Evolutionary conservation across 2,329 filamentous ascomycete genomes (phyloP).

Genomic region (Diaporthe ilicicola): DNA sequence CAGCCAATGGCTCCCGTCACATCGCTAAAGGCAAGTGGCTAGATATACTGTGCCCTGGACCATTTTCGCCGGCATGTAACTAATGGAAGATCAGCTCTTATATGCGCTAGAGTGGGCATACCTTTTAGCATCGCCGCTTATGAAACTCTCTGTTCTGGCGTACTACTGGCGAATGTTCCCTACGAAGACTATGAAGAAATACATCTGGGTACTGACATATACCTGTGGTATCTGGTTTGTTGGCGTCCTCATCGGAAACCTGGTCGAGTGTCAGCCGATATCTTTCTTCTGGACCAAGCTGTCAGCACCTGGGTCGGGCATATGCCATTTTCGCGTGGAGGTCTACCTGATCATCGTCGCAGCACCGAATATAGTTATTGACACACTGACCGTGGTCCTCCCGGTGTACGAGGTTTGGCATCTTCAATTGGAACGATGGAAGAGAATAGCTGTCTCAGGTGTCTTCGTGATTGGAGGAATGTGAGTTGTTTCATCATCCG

Average conservation of each 20-base stretch:
- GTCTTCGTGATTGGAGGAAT: conserved; percentile 16
- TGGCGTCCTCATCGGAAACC: conserved; percentile 1
- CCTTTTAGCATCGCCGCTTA: not conserved
- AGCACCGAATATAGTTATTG: conserved; percentile 6
- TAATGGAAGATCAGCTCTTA: not conserved
- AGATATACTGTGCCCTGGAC: not conserved
- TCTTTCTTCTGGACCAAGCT: conserved; percentile 19
- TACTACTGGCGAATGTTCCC: conserved; percentile 15
- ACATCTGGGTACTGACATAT: not conserved
- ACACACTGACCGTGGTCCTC: not conserved
- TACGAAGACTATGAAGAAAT: not conserved
- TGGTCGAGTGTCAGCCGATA: conserved; percentile 14
- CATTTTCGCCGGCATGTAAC: not conserved
- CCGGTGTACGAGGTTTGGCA: conserved; percentile 18
- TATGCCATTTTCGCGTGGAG: not conserved
- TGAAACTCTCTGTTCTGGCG: conserved; percentile 14
- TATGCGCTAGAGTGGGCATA: conserved; percentile 17
- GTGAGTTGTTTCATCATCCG: not conserved
- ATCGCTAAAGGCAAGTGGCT: not conserved
- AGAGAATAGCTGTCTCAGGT: conserved; percentile 8
- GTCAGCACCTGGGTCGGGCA: not conserved
- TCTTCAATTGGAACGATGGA: conserved; percentile 12
- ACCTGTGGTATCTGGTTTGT: not conserved
- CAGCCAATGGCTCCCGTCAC: conserved; percentile 6
- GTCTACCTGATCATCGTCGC: conserved; percentile 10